Base-by-base conservation (phyloP, 108 stramenopile species). In the Fragilaria radians region DNA sequence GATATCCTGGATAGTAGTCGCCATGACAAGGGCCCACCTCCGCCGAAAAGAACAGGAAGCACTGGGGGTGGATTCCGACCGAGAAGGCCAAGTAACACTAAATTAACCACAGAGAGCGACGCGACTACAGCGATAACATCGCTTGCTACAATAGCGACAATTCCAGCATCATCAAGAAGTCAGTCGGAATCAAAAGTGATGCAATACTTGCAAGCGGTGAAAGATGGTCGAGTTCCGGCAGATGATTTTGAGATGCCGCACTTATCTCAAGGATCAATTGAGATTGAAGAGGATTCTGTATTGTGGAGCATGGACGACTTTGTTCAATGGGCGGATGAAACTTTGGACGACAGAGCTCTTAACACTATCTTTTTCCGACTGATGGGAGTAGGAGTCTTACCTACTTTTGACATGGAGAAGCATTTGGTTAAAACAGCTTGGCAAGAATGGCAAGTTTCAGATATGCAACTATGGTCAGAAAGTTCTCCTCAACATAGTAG, bases 341-440 rank as follows among this genome's bases (percentile, higher is more conserved):
- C 84, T 0, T 58, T 91, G 56, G 70, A 88, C 50, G 83, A 88
- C 62, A 66, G 27, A 29, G 67, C 78, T 28, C 42, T 91, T 25
- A 73, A 83, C 55, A 67, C 52, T 22, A 61, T 86, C 30, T 77
- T 86, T 77, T 60, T 79, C 30, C 78, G 69, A 45, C 46, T 88
- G 5, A 84, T 86, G 66, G 82, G 62, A 18, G 62, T 76, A 7
- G 83, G 86, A 1, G 63, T 86, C 28, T 65, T 91, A 7, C 82
- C 90, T 3, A 75, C 57, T 25, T 68, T 72, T 5, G 54, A 67
- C 19, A 63, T 80, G 55, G 89, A 91, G 60, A 57, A 66, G 5
- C 70, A 82, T 31, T 54, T 91, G 42, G 82, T 91, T 5, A 25
- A 57, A 28, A 67, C 71, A 28, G 65, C 76, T 27, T 91, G 89